Percentiles rank a stretch among this genome's conserved stretches.
Evolutionary conservation across 768 basidiomycete genomes (phyloP).

Genomic region (Boletales sp.): DNA sequence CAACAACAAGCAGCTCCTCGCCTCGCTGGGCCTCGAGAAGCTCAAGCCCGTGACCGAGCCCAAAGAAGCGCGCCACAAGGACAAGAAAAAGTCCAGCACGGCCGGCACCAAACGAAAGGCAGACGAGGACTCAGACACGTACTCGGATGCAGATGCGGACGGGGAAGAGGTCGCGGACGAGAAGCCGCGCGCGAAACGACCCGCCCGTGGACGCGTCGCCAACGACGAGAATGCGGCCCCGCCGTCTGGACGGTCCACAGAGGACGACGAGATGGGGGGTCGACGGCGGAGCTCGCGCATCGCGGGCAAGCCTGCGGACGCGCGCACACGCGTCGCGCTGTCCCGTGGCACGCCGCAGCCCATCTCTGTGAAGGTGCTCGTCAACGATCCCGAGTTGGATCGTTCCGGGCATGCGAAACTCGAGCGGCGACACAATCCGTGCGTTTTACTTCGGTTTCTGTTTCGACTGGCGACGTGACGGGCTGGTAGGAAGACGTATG

Average conservation of each 20-base stretch:
- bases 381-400: conserved; percentile 18
- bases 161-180: conserved; percentile 29
- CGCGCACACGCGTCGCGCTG: conserved; percentile 35
- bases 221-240: conserved; percentile 21
- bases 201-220: conserved; percentile 3
- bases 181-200: conserved; percentile 20
- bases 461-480: conserved; percentile 16
- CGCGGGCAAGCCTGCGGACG: conserved; percentile 55
- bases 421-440: conserved; percentile 34
- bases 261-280: conserved; percentile 12
- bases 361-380: conserved; percentile 36
- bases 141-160: conserved; percentile 23
- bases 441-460: background rate
- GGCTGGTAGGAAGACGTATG: conserved; percentile 64
- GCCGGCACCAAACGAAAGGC: conserved; percentile 41
- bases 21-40: conserved; percentile 36
- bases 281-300: conserved; percentile 68
- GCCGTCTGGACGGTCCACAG: background rate
- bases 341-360: conserved; percentile 33
- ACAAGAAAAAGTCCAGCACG: background rate
- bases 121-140: conserved; percentile 5
- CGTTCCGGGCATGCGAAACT: conserved; percentile 36
- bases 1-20: conserved; percentile 44
- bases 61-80: conserved; percentile 34
- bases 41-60: conserved; percentile 46